Percentiles rank a stretch among this genome's conserved stretches.
Evolutionary conservation across 768 basidiomycete species (phyloP).

Genomic region (Auriscalpium vulgare): DNA sequence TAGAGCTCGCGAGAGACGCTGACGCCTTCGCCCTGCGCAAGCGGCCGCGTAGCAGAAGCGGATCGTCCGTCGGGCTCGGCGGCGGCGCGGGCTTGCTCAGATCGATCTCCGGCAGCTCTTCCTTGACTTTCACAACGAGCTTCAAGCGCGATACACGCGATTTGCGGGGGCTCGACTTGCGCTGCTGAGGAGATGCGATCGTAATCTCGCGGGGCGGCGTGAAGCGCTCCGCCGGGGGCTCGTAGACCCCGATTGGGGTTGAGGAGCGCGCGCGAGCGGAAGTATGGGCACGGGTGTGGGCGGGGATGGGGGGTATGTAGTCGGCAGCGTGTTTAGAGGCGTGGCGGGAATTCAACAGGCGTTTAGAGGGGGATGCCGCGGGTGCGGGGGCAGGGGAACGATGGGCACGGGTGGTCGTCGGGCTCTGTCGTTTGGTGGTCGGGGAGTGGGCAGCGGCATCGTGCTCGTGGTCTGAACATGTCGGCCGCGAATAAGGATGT

Average conservation of each 20-base stretch:
- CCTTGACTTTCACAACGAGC: constrained; percentile 36
- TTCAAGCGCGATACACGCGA: constrained; percentile 12
- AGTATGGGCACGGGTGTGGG: constrained; percentile 17
- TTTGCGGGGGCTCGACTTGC: constrained; percentile 34
- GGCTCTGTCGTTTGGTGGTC: constrained; percentile 8
- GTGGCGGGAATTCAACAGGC: constrained; percentile 33
- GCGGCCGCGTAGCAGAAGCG: constrained; percentile 50
- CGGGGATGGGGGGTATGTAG: constrained; percentile 32
- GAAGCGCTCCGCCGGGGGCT: constrained; percentile 60
- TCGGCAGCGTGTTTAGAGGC: constrained; percentile 42
- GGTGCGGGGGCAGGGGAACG: constrained; percentile 14
- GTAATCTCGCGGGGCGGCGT: constrained; percentile 62
- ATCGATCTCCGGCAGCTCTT: constrained; percentile 57
- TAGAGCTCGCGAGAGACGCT: constrained; percentile 26
- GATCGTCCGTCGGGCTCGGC: constrained; percentile 70
- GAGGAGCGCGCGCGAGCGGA: constrained; percentile 31
- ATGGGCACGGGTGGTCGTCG: constrained; percentile 21
- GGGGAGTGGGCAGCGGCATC: not conserved
- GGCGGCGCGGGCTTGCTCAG: constrained; percentile 53
- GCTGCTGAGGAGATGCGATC: constrained; percentile 21
- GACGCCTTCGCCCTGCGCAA: constrained; percentile 19
- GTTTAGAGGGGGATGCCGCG: constrained; percentile 21
- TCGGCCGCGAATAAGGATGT: too few relatives aligned
- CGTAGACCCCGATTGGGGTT: constrained; percentile 52
- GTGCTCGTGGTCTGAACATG: too few relatives aligned